Base-by-base conservation (phyloP, 192 early-diverging fungal species). In the Allomyces javanicus region DNA sequence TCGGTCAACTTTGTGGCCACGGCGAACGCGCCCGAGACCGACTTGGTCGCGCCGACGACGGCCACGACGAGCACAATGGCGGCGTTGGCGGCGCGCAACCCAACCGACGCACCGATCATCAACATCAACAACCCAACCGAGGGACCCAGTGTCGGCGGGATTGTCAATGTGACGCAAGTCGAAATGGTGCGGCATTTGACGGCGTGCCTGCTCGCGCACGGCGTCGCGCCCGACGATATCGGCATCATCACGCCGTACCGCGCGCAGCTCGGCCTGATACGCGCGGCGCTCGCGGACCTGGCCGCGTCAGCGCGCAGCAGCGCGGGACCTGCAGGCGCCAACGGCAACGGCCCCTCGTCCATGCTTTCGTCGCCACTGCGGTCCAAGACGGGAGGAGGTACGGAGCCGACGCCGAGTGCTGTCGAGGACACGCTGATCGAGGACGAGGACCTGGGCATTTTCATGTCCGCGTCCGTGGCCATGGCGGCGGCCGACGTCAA, bases 181-280 rank as follows among this genome's bases (percentile, higher is more conserved):
- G 50, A 21, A 14, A 58, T 58, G 50, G 50, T 58, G 50, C 33
- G 33, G 33, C 33, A 40, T 9, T 40, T 40, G 33, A 40, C 33
- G 0, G 33, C 33, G 33, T 58, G 50, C 0, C 68, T 96, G 27
- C 65, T 87, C 10, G 69, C 67, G 7, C 79, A 80, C 25, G 95
- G 92, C 0, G 73, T 94, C 1, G 64, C 74, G 3, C 50, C 50
- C 3, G 71, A 76, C 21, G 74, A 82, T 23, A 78, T 97, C 44
- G 89, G 89, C 10, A 69, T 97, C 12, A 85, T 96, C n/a, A 90
- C 90, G 1, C 89, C 90, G 1, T 92, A 91, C 67, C 79, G 89
- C 2, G 75, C 86, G 1, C 89, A 91, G 68, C 68, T 91, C 21
- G 79, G 77, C 27, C 69, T 68, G 61, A 70, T 78, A 17, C 71